Conservation (phyloP, 805 yeast genomes). For the Myxozyma sirexii region DNA sequence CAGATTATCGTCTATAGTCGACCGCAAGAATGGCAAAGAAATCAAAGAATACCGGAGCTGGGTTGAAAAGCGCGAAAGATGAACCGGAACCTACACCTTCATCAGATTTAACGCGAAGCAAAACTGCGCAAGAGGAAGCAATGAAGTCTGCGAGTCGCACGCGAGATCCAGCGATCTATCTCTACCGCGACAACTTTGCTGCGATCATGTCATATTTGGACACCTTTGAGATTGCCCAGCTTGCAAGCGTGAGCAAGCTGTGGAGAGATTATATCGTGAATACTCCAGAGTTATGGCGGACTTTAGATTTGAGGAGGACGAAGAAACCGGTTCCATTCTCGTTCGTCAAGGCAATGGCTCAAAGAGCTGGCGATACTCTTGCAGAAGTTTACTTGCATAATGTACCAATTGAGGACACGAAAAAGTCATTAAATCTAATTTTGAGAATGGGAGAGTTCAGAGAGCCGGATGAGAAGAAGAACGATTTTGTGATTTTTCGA, state of each 20-base stretch:
- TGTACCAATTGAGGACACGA: not conserved
- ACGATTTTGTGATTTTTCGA: not conserved
- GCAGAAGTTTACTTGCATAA: slow-evolving; percentile 5
- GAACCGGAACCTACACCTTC: not conserved
- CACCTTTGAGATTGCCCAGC: slow-evolving; percentile 8
- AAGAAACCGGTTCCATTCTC: not conserved
- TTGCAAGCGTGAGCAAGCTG: slow-evolving; percentile 3
- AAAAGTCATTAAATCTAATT: not conserved
- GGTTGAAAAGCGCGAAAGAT: not conserved
- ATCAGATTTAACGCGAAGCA: not conserved
- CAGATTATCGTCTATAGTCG: no score
- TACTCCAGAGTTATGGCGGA: slow-evolving; percentile 7
- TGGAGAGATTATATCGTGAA: slow-evolving; percentile 11
- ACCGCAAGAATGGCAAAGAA: not conserved
- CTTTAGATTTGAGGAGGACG: slow-evolving; percentile 2
- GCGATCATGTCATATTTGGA: not conserved
- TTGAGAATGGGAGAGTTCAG: not conserved
- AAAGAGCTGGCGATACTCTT: slow-evolving; percentile 12
- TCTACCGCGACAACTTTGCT: slow-evolving; percentile 3
- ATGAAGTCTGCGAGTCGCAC: not conserved
- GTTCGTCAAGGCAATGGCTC: slow-evolving; percentile 7
- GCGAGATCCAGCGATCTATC: slow-evolving; percentile 3
- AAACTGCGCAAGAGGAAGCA: not conserved
- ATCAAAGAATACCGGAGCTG: not conserved
- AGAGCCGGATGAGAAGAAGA: not conserved